Percentiles rank a stretch among this genome's conserved stretches.
phyloP scores from a whole-genome alignment of 768 basidiomycete genomes.

The Mrakia blollopis region DNA sequence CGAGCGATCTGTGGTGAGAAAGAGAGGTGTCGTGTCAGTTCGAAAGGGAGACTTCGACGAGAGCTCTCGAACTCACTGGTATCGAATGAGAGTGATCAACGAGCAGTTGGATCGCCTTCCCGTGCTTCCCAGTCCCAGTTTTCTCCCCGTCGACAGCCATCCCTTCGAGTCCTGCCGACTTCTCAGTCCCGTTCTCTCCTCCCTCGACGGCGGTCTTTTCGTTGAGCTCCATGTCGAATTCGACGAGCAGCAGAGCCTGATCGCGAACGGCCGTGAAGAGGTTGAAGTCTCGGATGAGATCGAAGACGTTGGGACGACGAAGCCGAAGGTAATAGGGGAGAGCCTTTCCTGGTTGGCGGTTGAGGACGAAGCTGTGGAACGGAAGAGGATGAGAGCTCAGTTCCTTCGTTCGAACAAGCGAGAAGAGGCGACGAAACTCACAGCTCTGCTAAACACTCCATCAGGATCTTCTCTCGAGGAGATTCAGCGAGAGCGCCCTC shows the following conservation, averaged over 20 bases:
- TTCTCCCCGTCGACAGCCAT: neutral
- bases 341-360: conserved; percentile 90
- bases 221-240: conserved; percentile 83
- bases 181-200: conserved; percentile 24
- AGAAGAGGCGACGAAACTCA: conserved; percentile 45
- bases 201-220: conserved; percentile 32
- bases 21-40: neutral
- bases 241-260: conserved; percentile 82
- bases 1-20: conserved; percentile 59
- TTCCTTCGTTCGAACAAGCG: neutral
- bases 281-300: conserved; percentile 87
- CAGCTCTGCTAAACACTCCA: conserved; percentile 93
- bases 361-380: conserved; percentile 64
- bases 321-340: conserved; percentile 83
- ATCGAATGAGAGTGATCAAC: conserved; percentile 96
- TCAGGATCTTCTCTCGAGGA: conserved; percentile 53
- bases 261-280: conserved; percentile 92
- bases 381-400: neutral
- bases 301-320: conserved; percentile 82
- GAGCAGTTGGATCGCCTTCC: conserved; percentile 76
- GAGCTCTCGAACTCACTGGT: conserved; percentile 57
- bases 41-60: neutral
- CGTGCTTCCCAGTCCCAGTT: conserved; percentile 46
- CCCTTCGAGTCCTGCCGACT: neutral
- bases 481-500: conserved; percentile 58